Evolutionary conservation across 2,329 filamentous ascomycete species (phyloP), one percentile per base, ranked within the genome.

Genomic region (Ceratocystis lukuohia): DNA sequence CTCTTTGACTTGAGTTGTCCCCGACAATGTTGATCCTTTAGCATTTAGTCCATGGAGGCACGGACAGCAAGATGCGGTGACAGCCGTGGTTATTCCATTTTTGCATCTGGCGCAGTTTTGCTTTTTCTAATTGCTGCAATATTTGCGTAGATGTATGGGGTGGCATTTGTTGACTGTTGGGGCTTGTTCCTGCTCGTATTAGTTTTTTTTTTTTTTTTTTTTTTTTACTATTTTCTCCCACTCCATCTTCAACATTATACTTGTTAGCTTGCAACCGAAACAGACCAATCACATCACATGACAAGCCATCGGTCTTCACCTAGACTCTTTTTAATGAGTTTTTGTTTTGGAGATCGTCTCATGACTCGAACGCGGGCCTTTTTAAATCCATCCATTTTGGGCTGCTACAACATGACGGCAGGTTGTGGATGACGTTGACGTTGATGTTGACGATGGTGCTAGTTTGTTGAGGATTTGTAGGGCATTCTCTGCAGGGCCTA

Each of bases 1-100:
- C 53, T 30, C 53, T 33, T 59, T 30, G 25, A 30, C 53, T 33
- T 59, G 30, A 30, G 33, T 37, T 20, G 56, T 59, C 25, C 33
- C 56, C 30, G 56, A 59, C 56, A 59, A 59, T 59, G 56, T 59
- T 59, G 56, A 37, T 59, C 56, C 56, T 59, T 33, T 6, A 37
- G 56, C 56, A 17, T n/a, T 33, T 53, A 53, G 48, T 30, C 15
- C 53, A 7, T 33, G 15, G 56, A 37, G 17, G 56, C 56, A 59
- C 56, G 28, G 56, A 37, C 56, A 37, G 15, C 56, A 59, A 59
- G 56, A 59, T 59, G 56, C 56, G 56, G 56, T 59, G 56, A 37
- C 56, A 59, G 56, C 56, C 56, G 56, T 57, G 28, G 17, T 59
- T n/a, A 15, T 59, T 28, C 22, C 8, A 53, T 53, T 53, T 53